phyloP scores from a whole-genome alignment of 1,284 basidiomycete species.

The Bondarzewia mesenterica region DNA sequence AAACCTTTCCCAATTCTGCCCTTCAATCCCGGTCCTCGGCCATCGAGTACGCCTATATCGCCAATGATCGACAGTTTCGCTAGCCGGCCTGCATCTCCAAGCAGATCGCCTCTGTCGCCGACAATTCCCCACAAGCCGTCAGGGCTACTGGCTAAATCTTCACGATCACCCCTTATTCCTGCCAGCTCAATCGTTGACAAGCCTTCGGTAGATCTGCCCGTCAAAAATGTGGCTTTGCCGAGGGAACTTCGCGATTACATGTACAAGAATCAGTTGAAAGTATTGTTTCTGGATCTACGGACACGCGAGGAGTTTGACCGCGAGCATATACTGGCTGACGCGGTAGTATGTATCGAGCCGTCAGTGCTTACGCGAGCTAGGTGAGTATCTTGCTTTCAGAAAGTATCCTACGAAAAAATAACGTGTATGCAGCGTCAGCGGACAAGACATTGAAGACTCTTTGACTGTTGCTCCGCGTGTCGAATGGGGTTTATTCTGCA shows the following conservation, averaged over 20 bases:
- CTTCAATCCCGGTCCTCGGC: constrained; percentile 48
- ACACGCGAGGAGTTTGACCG: constrained; percentile 68
- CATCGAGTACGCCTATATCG: constrained; percentile 67
- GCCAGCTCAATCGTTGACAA: constrained; percentile 26
- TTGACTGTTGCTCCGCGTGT: constrained; percentile 63
- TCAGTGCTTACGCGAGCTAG: constrained; percentile 59
- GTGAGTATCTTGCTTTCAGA: constrained; percentile 41
- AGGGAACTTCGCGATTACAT: constrained; percentile 57
- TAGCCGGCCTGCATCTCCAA: constrained; percentile 52
- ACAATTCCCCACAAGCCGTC: constrained; percentile 33
- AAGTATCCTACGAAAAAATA: too few relatives aligned
- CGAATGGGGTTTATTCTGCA: constrained; percentile 69
- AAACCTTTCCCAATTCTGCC: constrained; percentile 40
- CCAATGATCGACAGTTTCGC: constrained; percentile 46
- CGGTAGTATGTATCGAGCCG: constrained; percentile 83
- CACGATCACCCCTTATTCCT: constrained; percentile 18
- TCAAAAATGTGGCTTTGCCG: constrained; percentile 53
- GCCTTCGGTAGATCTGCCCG: constrained; percentile 34
- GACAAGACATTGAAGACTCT: constrained; percentile 67
- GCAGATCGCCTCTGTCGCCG: constrained; percentile 23
- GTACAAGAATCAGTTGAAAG: constrained; percentile 42
- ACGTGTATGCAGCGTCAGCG: constrained; percentile 45
- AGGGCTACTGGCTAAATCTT: constrained; percentile 7
- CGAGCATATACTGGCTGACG: constrained; percentile 65
- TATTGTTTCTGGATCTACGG: constrained; percentile 81